Base-by-base conservation (phyloP, 192 early-diverging fungal genomes). In the Neocallimastix lanati region DNA sequence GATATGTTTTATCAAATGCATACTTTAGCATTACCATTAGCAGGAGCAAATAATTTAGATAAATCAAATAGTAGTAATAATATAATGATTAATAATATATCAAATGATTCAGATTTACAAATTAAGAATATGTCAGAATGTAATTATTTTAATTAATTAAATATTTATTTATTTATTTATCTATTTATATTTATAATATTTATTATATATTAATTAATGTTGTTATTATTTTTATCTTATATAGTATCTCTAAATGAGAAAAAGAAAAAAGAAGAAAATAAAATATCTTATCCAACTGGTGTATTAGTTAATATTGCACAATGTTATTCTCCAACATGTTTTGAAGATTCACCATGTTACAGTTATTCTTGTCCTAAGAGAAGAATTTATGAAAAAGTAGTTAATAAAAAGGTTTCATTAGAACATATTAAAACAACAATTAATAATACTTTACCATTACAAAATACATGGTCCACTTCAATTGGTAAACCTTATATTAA, bases 241-340 rank as follows among this genome's bases (percentile, higher is more conserved):
- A n/a, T n/a, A n/a, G n/a, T n/a, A n/a, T n/a, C n/a, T n/a, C n/a
- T n/a, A n/a, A n/a, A 67, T 4, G 50, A 67, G 50, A 67, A 67
- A 67, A 67, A 67, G 50, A 67, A 67, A 67, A 67, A 67, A n/a
- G 50, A 67, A 0, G 50, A 67, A n/a, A 16, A 67, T 4, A 67
- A 67, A n/a, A 67, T n/a, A 2, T 1, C 16, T 7, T 79, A 90
- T 9, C 91, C 93, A 29, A 94, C 91, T 78, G 97, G 97, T 33
- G 92, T 98, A 7, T 96, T 98, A 85, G 94, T 93, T 2, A 85
- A 93, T 30, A 85, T 98, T 79, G 92, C 96, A 0, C 92, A 93
- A 80, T 98, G 97, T 82, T 98, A 98, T 84, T 97, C 96, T 25
- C 92, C 95, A 0, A 96, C 94, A 0, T 98, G 96, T 83, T 88